Base-by-base conservation (phyloP, 164 flowering plant genomes). In the Vitis rupestris region DNA sequence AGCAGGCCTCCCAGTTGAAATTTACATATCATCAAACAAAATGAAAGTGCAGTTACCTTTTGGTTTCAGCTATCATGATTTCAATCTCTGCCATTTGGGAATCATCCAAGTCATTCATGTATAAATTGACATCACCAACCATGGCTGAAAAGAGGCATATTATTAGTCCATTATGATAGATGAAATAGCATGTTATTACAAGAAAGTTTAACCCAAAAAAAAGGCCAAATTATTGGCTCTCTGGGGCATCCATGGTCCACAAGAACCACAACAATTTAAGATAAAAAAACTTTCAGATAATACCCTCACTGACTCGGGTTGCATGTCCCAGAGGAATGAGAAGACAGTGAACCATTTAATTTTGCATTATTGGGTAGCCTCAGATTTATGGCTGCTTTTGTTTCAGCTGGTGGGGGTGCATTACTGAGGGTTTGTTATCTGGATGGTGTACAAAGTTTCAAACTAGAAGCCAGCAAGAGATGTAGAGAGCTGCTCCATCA, bases 81-180 rank as follows among this genome's bases (percentile, higher is more conserved):
- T 93, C 98, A 61, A 93, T 68, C 85, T 96, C 99, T 14, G 97
- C 98, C 65, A 85, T 50, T 29, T 76, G 82, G 54, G 83, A 61
- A 77, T 93, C 90, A 76, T 96, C 97, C 82, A 80, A 31, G 72
- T 92, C 97, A 78, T 90, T 90, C 97, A 93, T 90, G 80, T 85
- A 96, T 37, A 96, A 80, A 68, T 93, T 96, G 50, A 96, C 98
- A 82, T 96, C 99, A 70, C 99, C 99, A 70, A 80, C 87, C 99
- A 93, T 93, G 48, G 97, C 99, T 95, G 91, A 65, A 74, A 78
- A 72, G 65, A 37, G 56, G 59, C 61, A 61, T 15, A 53, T 15
- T 9, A 31, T 64, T 44, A 67, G 10, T 59, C 50, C 59, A 19
- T 63, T 29, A 37, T 8, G 27, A 51, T 12, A 11, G 37, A 17